Evolutionary conservation across 768 basidiomycete species (phyloP).

Genomic region (Phlebiopsis flavidoalba): DNA sequence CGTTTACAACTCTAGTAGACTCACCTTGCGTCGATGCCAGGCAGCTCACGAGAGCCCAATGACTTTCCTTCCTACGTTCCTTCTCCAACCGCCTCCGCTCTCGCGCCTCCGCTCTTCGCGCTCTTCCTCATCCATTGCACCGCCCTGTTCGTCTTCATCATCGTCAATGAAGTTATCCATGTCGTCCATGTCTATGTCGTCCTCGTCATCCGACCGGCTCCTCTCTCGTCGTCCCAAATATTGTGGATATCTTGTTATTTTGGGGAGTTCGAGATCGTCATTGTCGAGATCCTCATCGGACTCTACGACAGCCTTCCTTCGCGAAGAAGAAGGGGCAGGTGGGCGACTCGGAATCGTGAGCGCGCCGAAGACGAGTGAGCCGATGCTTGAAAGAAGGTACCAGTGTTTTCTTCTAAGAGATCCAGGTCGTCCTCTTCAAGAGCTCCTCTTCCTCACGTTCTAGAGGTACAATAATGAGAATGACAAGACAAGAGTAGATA

Average conservation of each 20-base stretch:
- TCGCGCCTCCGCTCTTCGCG: constrained; percentile 71
- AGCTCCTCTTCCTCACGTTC: constrained; percentile 46
- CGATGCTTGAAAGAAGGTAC: constrained; percentile 70
- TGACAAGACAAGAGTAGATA: constrained; percentile 14
- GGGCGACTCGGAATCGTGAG: constrained; percentile 69
- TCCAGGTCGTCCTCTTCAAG: constrained; percentile 90
- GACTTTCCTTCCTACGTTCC: constrained; percentile 64
- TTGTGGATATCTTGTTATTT: constrained; percentile 57
- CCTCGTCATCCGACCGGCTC: constrained; percentile 47
- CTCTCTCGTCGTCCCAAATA: constrained; percentile 82
- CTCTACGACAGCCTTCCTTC: constrained; percentile 53
- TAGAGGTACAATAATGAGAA: constrained; percentile 17
- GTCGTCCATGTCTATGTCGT: constrained; percentile 67
- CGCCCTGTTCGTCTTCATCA: constrained; percentile 61
- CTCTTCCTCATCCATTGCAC: constrained; percentile 67
- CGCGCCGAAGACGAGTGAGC: constrained; percentile 71
- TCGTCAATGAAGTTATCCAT: constrained; percentile 77
- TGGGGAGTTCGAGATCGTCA: constrained; percentile 45
- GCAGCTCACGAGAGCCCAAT: constrained; percentile 61
- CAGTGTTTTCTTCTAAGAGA: constrained; percentile 79
- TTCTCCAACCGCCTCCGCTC: constrained; percentile 62
- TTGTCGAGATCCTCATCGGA: constrained; percentile 70
- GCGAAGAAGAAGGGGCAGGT: constrained; percentile 56
- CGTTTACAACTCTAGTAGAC: constrained; percentile 24
- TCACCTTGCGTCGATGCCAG: constrained; percentile 81